Evolutionary conservation across 805 yeast genomes (phyloP).

Genomic region (Zygoascus flipseniorum): DNA sequence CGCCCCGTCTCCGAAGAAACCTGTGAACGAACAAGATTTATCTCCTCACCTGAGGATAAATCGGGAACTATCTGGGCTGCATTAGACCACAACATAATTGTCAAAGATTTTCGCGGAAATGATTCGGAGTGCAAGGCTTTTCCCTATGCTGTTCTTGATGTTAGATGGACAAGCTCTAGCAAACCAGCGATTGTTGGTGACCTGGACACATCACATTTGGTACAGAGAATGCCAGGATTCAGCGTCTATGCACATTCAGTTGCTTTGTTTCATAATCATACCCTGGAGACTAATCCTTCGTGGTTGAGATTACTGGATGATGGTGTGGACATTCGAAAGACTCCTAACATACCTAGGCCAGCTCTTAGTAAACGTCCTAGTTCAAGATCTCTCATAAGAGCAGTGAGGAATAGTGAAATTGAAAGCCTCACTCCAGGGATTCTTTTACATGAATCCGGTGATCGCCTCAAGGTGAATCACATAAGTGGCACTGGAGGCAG

Average conservation of each 20-base stretch:
- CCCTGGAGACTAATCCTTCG: conserved; percentile 28
- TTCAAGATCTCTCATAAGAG: not conserved
- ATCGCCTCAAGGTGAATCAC: not conserved
- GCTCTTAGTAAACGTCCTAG: not conserved
- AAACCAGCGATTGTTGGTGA: conserved; percentile 32
- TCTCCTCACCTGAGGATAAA: conserved; percentile 5
- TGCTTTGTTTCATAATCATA: conserved; percentile 25
- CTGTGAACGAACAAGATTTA: conserved; percentile 22
- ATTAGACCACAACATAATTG: conserved; percentile 23
- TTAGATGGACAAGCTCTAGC: conserved; percentile 35
- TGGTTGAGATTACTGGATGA: conserved; percentile 33
- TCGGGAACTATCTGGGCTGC: conserved; percentile 28
- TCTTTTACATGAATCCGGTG: conserved; percentile 12
- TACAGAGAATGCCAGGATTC: conserved; percentile 37
- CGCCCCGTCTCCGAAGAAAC: conserved; percentile 20
- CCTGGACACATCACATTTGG: conserved; percentile 40
- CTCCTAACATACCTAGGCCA: conserved; percentile 27
- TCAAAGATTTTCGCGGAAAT: conserved; percentile 9
- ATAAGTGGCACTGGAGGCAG: not conserved
- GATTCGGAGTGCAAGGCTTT: conserved; percentile 21
- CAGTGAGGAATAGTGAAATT: not conserved
- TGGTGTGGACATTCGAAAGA: conserved; percentile 37
- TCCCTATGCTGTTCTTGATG: conserved; percentile 43
- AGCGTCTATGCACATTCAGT: conserved; percentile 31
- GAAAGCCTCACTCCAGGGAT: conserved; percentile 12